Evolutionary conservation across 2,329 filamentous ascomycete species (phyloP).

Genomic region (Neonectria neomacrospora): DNA sequence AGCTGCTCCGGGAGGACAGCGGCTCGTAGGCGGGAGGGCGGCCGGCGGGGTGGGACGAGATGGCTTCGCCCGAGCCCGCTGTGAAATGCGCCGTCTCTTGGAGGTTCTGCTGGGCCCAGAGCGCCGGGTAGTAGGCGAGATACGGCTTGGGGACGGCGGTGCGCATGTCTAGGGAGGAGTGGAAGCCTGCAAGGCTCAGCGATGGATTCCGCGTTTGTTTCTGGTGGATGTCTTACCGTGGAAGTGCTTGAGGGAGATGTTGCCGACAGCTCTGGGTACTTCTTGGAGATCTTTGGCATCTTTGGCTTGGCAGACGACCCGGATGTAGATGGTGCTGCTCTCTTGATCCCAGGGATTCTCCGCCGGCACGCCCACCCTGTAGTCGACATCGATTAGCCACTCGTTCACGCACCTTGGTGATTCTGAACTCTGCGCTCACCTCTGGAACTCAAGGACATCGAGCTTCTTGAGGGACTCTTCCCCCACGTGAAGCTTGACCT

Average conservation of each 20-base stretch:
- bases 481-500: constrained; percentile 3
- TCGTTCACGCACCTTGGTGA: too few relatives aligned
- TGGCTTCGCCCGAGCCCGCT: background rate
- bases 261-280: background rate
- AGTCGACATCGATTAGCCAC: background rate
- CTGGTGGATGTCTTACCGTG: background rate
- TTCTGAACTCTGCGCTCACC: background rate
- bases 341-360: constrained; percentile 17
- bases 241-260: constrained; percentile 21
- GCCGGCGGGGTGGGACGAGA: constrained; percentile 1
- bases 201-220: too few relatives aligned
- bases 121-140: constrained; percentile 25
- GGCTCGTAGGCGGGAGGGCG: constrained; percentile 11
- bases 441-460: constrained; percentile 13
- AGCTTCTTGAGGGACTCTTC: constrained; percentile 2
- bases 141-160: constrained; percentile 23
- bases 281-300: background rate
- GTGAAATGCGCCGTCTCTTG: constrained; percentile 13
- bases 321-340: constrained; percentile 23
- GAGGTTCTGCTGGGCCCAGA: constrained; percentile 17
- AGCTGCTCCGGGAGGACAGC: constrained; percentile 5
- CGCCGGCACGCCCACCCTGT: constrained; percentile 16
- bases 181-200: constrained; percentile 15
- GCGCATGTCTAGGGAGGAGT: constrained; percentile 22
- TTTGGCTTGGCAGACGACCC: constrained; percentile 13